These are phyloP conservation scores for Cyclotella cryptica DNA, from an alignment of 108 stramenopile genomes.

Conservation along the genomic window DNA sequence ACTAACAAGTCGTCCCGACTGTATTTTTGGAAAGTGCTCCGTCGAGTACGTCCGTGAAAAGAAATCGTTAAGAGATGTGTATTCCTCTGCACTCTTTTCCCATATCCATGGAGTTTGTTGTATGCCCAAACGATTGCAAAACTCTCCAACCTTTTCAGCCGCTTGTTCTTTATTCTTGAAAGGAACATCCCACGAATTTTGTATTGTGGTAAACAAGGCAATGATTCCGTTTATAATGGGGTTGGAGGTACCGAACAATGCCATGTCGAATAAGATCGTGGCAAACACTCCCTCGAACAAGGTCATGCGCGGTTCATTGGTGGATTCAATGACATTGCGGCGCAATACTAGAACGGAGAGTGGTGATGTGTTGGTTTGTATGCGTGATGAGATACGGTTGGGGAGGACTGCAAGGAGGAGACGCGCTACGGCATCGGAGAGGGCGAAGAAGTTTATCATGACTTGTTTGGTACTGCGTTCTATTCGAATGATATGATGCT, in stretches of 20 bases:
- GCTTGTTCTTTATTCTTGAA: slow-evolving; percentile 32
- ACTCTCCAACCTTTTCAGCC: slow-evolving; percentile 24
- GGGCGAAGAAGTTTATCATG: slow-evolving; percentile 7
- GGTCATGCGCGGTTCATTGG: slow-evolving; percentile 53
- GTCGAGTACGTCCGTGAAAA: slow-evolving; percentile 50
- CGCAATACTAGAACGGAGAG: slow-evolving; percentile 16
- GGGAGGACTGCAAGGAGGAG: slow-evolving; percentile 40
- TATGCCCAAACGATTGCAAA: slow-evolving; percentile 42
- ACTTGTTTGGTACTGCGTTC: neutral
- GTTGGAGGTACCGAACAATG: slow-evolving; percentile 54
- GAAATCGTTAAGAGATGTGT: slow-evolving; percentile 54
- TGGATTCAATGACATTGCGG: neutral
- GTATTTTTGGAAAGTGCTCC: slow-evolving; percentile 26
- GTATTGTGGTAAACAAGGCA: slow-evolving; percentile 43
- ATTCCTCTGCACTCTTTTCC: slow-evolving; percentile 30
- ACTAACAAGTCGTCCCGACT: slow-evolving; percentile 26
- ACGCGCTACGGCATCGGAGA: slow-evolving; percentile 30
- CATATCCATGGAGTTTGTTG: slow-evolving; percentile 54
- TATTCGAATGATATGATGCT: neutral
- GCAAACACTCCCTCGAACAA: slow-evolving; percentile 58
- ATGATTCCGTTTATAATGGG: slow-evolving; percentile 48
- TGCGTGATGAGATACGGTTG: slow-evolving; percentile 32
- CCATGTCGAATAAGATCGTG: slow-evolving; percentile 56
- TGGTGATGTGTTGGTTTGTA: slow-evolving; percentile 34
- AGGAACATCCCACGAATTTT: slow-evolving; percentile 55